Base-by-base conservation (phyloP, 208 protist genomes). In the Leptomonas seymouri region DNA sequence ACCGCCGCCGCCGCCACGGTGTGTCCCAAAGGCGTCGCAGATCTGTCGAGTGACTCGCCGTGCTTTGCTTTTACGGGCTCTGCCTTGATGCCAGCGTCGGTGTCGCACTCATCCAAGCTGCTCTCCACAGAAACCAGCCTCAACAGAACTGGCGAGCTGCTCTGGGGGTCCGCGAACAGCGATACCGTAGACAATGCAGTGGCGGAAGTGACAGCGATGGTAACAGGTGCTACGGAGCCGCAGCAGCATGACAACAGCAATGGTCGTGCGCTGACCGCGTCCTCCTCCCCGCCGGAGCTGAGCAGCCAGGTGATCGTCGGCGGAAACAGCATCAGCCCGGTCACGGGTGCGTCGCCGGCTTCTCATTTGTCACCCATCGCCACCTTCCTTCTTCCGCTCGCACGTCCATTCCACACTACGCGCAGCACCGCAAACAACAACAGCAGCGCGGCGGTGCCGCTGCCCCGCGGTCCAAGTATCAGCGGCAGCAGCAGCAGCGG, bases 321-420 rank as follows among this genome's bases (percentile, higher is more conserved):
- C 21, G 18, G 42, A 2, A 63, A 44, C 58, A 63, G 58, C 44
- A 28, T 16, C 5, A 63, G 58, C 16, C 58, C 58, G 31, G 36
- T 63, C 2, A 11, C 15, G 44, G 34, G 44, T 21, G n/a, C 23
- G 7, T 21, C 21, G 15, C 44, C 39, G 12, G 25, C 39, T 5
- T 14, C 58, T 25, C 49, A 44, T 18, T 21, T 61, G 21, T 49
- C 56, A 7, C 34, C 56, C 8, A 25, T 48, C 21, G 41, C 58
- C 4, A 28, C n/a, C 16, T 23, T 58, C 51, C 31, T 57, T 16
- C 25, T 25, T 1, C 57, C 57, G 21, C 7, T 50, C 41, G 25
- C 41, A 11, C n/a, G 46, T 34, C 21, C 54, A 28, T 8, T 18
- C 27, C 44, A 39, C 7, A 12, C 18, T 8, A 48, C 20, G 34